Percentiles rank a stretch among this genome's conserved stretches.
Conservation (phyloP, 495 filamentous ascomycete genomes). For the Aspergillus bertholletiae region DNA sequence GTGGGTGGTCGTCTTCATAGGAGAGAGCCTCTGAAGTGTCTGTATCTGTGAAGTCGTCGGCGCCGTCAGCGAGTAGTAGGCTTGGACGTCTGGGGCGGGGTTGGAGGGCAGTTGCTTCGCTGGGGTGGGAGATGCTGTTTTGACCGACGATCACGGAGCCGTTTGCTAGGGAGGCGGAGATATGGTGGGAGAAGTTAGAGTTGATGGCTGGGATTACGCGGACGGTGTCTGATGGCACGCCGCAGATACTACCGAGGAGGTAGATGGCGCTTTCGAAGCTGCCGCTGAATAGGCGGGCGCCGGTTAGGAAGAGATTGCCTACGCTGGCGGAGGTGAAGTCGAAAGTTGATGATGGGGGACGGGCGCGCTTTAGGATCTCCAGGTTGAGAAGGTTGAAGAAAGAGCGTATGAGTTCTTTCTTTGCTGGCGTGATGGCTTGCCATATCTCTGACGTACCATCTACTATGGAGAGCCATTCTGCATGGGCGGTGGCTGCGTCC, state of each 20-base stretch:
- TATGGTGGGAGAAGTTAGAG: slow-evolving; percentile 91
- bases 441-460: slow-evolving; percentile 75
- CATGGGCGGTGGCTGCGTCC: slow-evolving; percentile 33
- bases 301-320: slow-evolving; percentile 91
- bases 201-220: slow-evolving; percentile 87
- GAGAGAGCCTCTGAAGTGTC: slow-evolving; percentile 54
- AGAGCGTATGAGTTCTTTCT: slow-evolving; percentile 87
- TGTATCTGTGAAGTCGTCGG: slow-evolving; percentile 53
- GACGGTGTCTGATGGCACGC: slow-evolving; percentile 64
- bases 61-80: slow-evolving; percentile 41
- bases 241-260: slow-evolving; percentile 75
- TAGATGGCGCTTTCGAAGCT: slow-evolving; percentile 81
- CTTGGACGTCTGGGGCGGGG: slow-evolving; percentile 31
- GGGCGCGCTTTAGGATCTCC: slow-evolving; percentile 82
- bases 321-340: slow-evolving; percentile 85
- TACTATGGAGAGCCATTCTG: slow-evolving; percentile 87
- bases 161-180: slow-evolving; percentile 74
- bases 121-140: slow-evolving; percentile 88
- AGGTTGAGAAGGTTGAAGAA: slow-evolving; percentile 85
- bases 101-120: slow-evolving; percentile 50
- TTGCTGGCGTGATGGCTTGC: slow-evolving; percentile 71
- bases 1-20: slow-evolving; percentile 81
- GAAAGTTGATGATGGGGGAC: slow-evolving; percentile 73
- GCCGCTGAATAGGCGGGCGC: slow-evolving; percentile 76
- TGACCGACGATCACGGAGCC: slow-evolving; percentile 84